Percentiles rank a stretch among this genome's conserved stretches.
Conservation (phyloP, 129 eudicot species). For the Ambrosia trifida region DNA sequence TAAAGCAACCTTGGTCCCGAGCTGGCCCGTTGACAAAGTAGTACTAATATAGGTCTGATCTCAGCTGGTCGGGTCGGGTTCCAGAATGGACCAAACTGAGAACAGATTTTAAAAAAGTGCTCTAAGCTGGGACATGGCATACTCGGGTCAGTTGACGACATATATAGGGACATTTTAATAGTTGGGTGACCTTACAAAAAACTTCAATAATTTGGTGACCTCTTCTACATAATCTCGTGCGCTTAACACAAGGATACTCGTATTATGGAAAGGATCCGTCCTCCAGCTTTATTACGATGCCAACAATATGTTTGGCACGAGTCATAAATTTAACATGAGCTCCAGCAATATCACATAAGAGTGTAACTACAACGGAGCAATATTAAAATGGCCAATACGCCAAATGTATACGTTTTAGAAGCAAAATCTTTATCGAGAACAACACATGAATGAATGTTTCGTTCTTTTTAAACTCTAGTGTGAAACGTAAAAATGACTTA, state of each 20-base stretch:
- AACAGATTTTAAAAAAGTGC: too few relatives aligned
- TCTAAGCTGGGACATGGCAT: too few relatives aligned
- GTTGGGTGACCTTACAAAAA: too few relatives aligned
- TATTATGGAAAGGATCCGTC: not conserved
- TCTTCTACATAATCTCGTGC: too few relatives aligned
- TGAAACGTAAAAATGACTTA: slow-evolving; percentile 19
- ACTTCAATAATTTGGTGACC: too few relatives aligned
- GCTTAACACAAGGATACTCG: not conserved
- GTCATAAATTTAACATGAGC: not conserved
- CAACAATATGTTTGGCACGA: not conserved
- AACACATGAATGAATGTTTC: slow-evolving; percentile 15
- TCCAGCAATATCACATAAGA: slow-evolving; percentile 5
- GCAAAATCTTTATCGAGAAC: slow-evolving; percentile 23
- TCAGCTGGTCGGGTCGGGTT: too few relatives aligned
- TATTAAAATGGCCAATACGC: not conserved
- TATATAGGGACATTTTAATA: too few relatives aligned
- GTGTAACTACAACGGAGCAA: not conserved
- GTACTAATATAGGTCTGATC: not conserved
- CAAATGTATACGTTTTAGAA: not conserved
- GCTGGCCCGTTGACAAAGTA: not conserved
- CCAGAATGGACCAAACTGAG: too few relatives aligned
- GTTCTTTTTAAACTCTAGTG: slow-evolving; percentile 8
- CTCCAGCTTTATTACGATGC: slow-evolving; percentile 5
- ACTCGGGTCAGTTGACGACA: too few relatives aligned
- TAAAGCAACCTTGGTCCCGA: not conserved